Base-by-base conservation (phyloP, 148 eudicot genomes). In the Hydrangea macrophylla region DNA sequence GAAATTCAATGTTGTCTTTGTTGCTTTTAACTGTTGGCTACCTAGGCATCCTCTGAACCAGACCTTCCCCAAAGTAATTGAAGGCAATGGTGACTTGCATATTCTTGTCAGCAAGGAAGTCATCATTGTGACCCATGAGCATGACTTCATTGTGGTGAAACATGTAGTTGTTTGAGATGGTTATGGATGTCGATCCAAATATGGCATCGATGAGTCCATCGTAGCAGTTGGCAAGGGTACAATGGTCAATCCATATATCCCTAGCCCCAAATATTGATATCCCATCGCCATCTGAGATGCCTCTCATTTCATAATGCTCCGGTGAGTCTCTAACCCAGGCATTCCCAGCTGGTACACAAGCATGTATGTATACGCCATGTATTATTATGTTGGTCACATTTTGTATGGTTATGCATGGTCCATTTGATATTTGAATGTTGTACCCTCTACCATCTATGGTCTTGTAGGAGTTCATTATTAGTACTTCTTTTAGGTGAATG, bases 391-490 rank as follows among this genome's bases (percentile, higher is more conserved):
- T 77, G 9, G 64, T 60, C 0, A 77, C 72, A 33, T 50, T 40
- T 27, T 77, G 80, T 18, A 77, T 60, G 12, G 80, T 77, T 3
- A 77, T 39, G 40, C 80, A 77, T 18, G 80, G 76, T 13, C 80
- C 80, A 45, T 68, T 55, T 7, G 80, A 53, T 28, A 77, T 77
- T 25, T 62, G 61, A 7, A 71, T 27, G 35, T 55, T 55, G 24
- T 22, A 27, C 31, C 80, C 80, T 55, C 76, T 61, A 4, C 76
- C 80, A 64, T 77, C 76, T 3, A 77, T 77, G 25, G 80, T 77
- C 69, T 77, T 77, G 72, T 50, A 72, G 2, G 76, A 71, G 72
- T 77, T 77, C 80, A 77, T 72, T 31, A 77, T 42, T 37, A 77
- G 73, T 42, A 71, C 80, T 60, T 72, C 64, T 26, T 71, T 58